phyloP scores from a whole-genome alignment of 2,329 filamentous ascomycete genomes.

The Penicillium janthinellum region DNA sequence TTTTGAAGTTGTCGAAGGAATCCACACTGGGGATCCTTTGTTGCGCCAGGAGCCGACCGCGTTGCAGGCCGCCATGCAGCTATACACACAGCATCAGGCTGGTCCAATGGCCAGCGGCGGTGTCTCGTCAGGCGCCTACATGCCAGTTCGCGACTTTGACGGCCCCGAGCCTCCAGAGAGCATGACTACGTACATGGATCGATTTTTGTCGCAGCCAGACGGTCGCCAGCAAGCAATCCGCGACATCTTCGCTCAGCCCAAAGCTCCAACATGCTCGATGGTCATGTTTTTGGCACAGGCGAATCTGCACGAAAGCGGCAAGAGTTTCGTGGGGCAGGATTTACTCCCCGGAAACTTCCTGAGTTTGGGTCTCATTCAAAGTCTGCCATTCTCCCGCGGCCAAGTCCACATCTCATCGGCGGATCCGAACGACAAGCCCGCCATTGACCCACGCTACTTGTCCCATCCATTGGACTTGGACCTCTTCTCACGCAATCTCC shows the following conservation, averaged over 20 bases:
- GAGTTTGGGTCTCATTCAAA: not conserved
- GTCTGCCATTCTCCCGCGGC: constrained; percentile 50
- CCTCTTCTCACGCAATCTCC: not conserved
- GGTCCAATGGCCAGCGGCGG: constrained; percentile 11
- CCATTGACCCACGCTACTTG: constrained; percentile 6
- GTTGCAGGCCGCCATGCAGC: constrained; percentile 43
- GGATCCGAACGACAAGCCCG: constrained; percentile 2
- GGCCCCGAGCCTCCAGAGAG: not conserved
- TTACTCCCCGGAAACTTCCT: not conserved
- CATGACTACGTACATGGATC: not conserved
- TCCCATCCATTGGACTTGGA: not conserved
- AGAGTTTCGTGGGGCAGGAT: constrained; percentile 1
- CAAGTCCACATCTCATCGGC: constrained; percentile 46
- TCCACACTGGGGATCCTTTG: constrained; percentile 1
- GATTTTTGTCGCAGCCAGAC: not conserved
- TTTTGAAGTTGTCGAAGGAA: constrained; percentile 9
- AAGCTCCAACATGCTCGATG: not conserved
- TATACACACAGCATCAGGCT: constrained; percentile 9
- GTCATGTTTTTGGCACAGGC: not conserved
- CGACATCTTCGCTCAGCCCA: not conserved
- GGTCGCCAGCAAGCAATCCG: not conserved
- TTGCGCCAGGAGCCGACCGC: constrained; percentile 43
- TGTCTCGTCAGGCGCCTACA: constrained; percentile 9
- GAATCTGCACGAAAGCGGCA: not conserved
- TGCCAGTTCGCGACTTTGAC: constrained; percentile 1